These are phyloP conservation scores for Wickerhamomyces subpelliculosus DNA, from an alignment of 805 yeast species.

Conservation along the genomic window DNA sequence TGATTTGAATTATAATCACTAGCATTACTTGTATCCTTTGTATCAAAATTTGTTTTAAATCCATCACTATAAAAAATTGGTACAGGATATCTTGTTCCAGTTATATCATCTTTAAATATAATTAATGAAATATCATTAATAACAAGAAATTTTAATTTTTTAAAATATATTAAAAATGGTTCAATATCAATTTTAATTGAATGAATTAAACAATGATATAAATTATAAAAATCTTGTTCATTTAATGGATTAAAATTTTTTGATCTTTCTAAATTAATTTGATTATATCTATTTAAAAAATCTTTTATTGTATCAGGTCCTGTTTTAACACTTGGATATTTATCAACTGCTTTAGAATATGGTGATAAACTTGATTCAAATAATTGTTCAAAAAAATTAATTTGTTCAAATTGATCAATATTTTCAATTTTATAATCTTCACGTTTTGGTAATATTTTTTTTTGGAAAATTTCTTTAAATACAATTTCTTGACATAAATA, in stretches of 20 bases:
- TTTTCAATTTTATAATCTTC: constrained; percentile 22
- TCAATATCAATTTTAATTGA: constrained; percentile 28
- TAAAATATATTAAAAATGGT: constrained; percentile 27
- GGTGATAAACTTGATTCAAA: constrained; percentile 29
- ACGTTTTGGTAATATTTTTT: constrained; percentile 26
- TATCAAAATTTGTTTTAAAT: constrained; percentile 23
- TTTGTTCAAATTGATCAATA: constrained; percentile 23
- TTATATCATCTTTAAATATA: constrained; percentile 16
- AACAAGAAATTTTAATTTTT: constrained; percentile 29
- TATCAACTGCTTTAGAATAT: constrained; percentile 36
- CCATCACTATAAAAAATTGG: constrained; percentile 30
- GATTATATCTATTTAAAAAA: constrained; percentile 23
- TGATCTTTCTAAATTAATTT: constrained; percentile 9
- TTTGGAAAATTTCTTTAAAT: constrained; percentile 24
- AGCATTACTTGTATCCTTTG: background rate
- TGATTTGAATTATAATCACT: background rate
- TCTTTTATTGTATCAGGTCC: constrained; percentile 30
- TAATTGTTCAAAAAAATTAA: constrained; percentile 31
- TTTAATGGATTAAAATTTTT: constrained; percentile 22
- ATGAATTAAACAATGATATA: constrained; percentile 32
- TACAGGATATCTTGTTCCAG: constrained; percentile 22
- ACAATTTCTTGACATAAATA: constrained; percentile 14
- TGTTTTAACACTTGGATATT: constrained; percentile 35
- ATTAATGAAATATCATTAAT: constrained; percentile 31
- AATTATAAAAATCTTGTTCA: constrained; percentile 24